Conservation (phyloP, 768 basidiomycete genomes). For the Amanita muscaria region DNA sequence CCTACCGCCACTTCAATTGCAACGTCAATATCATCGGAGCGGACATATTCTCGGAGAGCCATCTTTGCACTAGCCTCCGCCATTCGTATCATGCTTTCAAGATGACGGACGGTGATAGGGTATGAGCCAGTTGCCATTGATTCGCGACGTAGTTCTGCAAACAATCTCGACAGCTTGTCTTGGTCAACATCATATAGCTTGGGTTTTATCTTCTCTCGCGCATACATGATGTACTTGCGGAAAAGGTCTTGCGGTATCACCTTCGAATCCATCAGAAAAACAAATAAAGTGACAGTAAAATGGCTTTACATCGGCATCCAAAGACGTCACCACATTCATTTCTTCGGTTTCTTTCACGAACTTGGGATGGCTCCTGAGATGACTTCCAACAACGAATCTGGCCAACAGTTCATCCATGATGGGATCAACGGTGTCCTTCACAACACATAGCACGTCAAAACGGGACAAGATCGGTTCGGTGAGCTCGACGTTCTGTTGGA, state of each 20-base stretch:
- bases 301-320: conserved; percentile 86
- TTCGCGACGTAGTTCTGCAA: conserved; percentile 91
- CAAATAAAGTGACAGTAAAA: conserved; percentile 1
- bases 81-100: conserved; percentile 99
- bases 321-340: conserved; percentile 81
- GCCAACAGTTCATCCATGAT: conserved; percentile 95
- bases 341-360: conserved; percentile 86
- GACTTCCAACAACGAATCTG: conserved; percentile 95
- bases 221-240: conserved; percentile 98
- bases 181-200: conserved; percentile 94
- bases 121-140: conserved; percentile 97
- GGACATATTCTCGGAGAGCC: conserved; percentile 92
- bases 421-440: conserved; percentile 96
- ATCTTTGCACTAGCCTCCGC: conserved; percentile 98
- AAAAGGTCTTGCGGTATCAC: conserved; percentile 95
- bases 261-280: conserved; percentile 31
- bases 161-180: conserved; percentile 89
- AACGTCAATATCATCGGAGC: conserved; percentile 92
- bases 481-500: conserved; percentile 96
- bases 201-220: conserved; percentile 84
- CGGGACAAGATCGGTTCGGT: conserved; percentile 98
- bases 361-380: conserved; percentile 88
- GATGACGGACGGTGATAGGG: conserved; percentile 94
- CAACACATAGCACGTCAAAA: conserved; percentile 96
- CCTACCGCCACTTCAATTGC: conserved; percentile 94